Evolutionary conservation across 2,329 filamentous ascomycete genomes (phyloP).

Genomic region (Pestalotiopsis sp.): DNA sequence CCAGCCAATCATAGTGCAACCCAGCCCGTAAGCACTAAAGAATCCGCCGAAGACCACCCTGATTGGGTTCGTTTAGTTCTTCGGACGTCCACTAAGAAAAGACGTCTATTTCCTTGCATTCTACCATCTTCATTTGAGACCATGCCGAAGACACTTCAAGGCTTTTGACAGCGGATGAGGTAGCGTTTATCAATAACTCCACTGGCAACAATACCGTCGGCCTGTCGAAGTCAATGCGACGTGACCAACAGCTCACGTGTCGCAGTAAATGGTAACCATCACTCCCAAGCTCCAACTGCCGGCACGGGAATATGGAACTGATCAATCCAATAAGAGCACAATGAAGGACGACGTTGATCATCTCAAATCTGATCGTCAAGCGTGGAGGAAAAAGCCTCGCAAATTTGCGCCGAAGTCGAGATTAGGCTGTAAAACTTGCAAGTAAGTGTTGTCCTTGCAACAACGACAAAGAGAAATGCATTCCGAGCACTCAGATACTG

Average conservation of each 20-base stretch:
- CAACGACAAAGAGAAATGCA: conserved; percentile 11
- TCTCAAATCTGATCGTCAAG: conserved; percentile 29
- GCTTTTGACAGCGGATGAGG: neutral
- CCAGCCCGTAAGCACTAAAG: neutral
- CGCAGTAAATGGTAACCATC: neutral
- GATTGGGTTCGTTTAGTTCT: neutral
- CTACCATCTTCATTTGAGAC: neutral
- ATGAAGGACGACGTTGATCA: conserved; percentile 3
- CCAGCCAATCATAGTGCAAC: conserved; percentile 22
- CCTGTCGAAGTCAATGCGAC: neutral
- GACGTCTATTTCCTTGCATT: neutral
- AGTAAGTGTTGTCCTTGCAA: conserved; percentile 31
- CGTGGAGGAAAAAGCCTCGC: conserved; percentile 40
- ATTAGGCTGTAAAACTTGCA: conserved; percentile 43
- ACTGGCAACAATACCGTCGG: neutral
- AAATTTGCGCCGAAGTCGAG: conserved; percentile 42
- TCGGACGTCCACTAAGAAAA: neutral
- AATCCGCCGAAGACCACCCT: too few relatives aligned
- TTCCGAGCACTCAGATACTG: conserved; percentile 18
- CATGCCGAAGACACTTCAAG: neutral
- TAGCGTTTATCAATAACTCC: neutral
- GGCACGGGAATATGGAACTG: neutral
- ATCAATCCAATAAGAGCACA: neutral
- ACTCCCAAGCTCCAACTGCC: neutral
- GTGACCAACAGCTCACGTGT: neutral